These are phyloP conservation scores for Mycena belliarum DNA, from an alignment of 768 basidiomycete genomes.

Conservation along the genomic window DNA sequence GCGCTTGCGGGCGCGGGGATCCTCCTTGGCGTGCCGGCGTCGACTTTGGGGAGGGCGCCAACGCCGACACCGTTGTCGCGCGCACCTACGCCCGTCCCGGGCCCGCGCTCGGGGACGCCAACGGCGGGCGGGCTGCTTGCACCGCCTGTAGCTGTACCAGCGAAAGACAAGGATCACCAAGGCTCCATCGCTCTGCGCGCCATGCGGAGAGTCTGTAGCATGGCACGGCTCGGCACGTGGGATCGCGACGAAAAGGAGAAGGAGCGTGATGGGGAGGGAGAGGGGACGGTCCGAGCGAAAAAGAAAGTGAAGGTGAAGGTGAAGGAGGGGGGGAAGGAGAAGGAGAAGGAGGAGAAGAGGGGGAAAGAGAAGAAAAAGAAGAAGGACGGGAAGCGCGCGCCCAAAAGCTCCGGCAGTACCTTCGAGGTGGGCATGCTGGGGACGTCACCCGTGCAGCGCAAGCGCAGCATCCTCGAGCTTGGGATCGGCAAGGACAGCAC, in stretches of 20 bases:
- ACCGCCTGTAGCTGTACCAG: conserved; percentile 30
- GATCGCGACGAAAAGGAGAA: conserved; percentile 29
- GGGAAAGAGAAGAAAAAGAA: conserved; percentile 33
- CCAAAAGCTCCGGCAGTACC: conserved; percentile 57
- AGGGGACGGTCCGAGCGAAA: conserved; percentile 30
- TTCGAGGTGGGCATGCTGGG: conserved; percentile 68
- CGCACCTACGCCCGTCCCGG: conserved; percentile 24
- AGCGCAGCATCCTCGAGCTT: conserved; percentile 57
- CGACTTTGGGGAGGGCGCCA: conserved; percentile 20
- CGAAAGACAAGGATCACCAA: conserved; percentile 30
- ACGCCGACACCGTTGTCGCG: too few relatives aligned
- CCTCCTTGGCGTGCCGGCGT: conserved; percentile 7
- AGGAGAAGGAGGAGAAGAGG: conserved; percentile 29
- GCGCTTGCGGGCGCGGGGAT: conserved; percentile 13
- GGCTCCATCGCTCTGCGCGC: conserved; percentile 77
- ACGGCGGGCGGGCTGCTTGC: conserved; percentile 40
- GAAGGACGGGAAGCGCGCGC: conserved; percentile 30
- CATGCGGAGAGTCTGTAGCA: conserved; percentile 74
- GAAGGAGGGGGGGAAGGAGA: conserved; percentile 4
- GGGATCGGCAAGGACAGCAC: background rate
- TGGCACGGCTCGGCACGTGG: conserved; percentile 65
- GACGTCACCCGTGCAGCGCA: conserved; percentile 54
- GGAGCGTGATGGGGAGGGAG: conserved; percentile 39
- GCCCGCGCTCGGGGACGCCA: conserved; percentile 38
- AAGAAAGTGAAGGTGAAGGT: conserved; percentile 34